Conservation (phyloP, 1,284 basidiomycete genomes). For the Hymenochaete sp. region DNA sequence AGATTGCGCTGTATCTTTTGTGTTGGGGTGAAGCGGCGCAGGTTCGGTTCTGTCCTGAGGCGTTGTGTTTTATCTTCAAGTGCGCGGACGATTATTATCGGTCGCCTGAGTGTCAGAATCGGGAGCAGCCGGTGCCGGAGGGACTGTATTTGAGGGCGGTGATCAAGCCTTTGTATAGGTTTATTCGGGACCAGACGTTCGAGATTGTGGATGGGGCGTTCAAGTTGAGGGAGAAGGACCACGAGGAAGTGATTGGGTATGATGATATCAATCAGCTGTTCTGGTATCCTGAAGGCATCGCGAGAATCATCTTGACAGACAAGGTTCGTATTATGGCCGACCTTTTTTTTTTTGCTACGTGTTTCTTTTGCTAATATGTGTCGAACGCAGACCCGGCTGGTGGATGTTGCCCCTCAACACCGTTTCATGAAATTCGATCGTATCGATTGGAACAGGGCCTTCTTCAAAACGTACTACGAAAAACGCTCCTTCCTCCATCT, state of each 20-base stretch:
- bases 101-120: conserved; percentile 95
- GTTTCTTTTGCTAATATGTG: not conserved
- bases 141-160: conserved; percentile 89
- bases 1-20: conserved; percentile 92
- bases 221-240: conserved; percentile 87
- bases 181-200: conserved; percentile 96
- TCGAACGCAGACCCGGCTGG: conserved; percentile 61
- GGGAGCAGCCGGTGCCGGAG: conserved; percentile 90
- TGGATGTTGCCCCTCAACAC: conserved; percentile 82
- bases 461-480: conserved; percentile 97
- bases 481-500: conserved; percentile 91
- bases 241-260: conserved; percentile 94
- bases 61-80: conserved; percentile 99
- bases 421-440: conserved; percentile 94
- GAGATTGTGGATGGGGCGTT: conserved; percentile 96
- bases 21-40: conserved; percentile 99
- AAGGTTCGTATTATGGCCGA: conserved; percentile 44
- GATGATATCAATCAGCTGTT: conserved; percentile 99
- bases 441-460: conserved; percentile 88
- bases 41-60: conserved; percentile 97
- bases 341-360: not conserved
- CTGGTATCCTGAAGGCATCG: conserved; percentile 99
- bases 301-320: conserved; percentile 81
- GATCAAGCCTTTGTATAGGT: conserved; percentile 93
- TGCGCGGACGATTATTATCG: conserved; percentile 99